Base-by-base conservation (phyloP, 2,329 filamentous ascomycete species). In the Diaporthe capsici region DNA sequence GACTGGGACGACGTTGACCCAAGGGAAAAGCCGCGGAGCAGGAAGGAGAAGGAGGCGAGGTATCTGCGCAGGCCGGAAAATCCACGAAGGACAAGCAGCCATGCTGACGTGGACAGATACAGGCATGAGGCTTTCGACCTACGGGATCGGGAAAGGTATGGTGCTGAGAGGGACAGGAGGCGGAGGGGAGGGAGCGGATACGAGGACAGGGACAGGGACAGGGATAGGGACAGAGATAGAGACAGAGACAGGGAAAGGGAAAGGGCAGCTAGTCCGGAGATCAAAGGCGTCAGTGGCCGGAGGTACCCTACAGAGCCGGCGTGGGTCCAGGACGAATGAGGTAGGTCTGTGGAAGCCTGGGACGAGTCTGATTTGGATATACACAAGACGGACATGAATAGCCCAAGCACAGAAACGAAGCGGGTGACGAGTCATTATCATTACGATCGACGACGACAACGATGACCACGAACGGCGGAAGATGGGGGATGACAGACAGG, bases 71-170 rank as follows among this genome's bases (percentile, higher is more conserved):
- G 86, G n/a, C 84, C 86, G 1, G 86, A 86, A 1, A 79, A 82
- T 20, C 81, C 85, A 39, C 83, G 87, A 63, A 82, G 88, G 60
- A 87, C 88, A 4, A 88, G 87, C 81, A 89, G 87, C 78, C 87
- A 89, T 76, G 86, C 87, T 34, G 88, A 89, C 76, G 82, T 86
- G 47, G 87, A 93, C 76, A 83, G 87, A 31, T 81, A 84, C 60
- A 82, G 84, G 15, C 84, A 84, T 25, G 79, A 82, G 72, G 79
- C 81, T 9, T 83, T 83, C 78, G 84, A 86, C 49, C 67, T 79
- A 22, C 81, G 83, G 60, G 79, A 81, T 22, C 79, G 82, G 51
- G 83, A 84, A 4, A 81, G 82, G 25, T 76, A 82, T 15, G 55
- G 76, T 28, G 77, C 77, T 9, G 71, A 78, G 75, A 58, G 71